These are phyloP conservation scores for Schwanniomyces pseudopolymorphus DNA, from an alignment of 805 yeast species.

Conservation along the genomic window DNA sequence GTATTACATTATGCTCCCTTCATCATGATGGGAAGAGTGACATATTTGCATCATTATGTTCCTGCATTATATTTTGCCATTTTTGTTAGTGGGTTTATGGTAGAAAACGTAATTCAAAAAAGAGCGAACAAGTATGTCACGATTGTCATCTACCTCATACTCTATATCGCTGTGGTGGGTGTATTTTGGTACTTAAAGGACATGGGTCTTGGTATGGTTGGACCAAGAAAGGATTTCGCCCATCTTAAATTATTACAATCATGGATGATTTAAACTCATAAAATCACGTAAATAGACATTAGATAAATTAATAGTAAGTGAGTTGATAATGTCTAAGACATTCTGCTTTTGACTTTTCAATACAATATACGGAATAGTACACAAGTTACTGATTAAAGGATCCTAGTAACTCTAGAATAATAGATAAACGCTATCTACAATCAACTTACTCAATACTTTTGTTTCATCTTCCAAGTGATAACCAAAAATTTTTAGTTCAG, in stretches of 20 bases:
- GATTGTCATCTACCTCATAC: conserved; percentile 36
- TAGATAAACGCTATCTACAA: no score
- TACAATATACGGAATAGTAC: no score
- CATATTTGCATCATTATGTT: conserved; percentile 44
- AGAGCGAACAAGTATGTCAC: conserved; percentile 12
- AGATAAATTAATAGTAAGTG: neutral
- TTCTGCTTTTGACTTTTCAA: no score
- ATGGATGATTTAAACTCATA: conserved; percentile 17
- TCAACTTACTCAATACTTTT: no score
- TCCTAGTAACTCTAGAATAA: no score
- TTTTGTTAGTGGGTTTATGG: conserved; percentile 61
- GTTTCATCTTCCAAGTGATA: no score
- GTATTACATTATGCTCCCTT: conserved; percentile 40
- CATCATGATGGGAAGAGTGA: conserved; percentile 43
- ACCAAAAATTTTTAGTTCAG: no score
- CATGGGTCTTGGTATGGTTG: conserved; percentile 76
- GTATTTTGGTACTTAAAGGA: conserved; percentile 63
- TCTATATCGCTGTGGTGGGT: conserved; percentile 54
- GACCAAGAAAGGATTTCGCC: conserved; percentile 24
- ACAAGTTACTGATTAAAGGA: no score
- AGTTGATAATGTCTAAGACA: no score
- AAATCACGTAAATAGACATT: neutral
- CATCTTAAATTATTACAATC: conserved; percentile 30
- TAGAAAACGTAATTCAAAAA: conserved; percentile 40
- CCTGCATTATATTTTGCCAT: conserved; percentile 62